A percentile compares a stretch with the other conserved stretches of the same genome.
Evolutionary conservation across 495 filamentous ascomycete genomes (phyloP).

Genomic region (Xylaria cubensis): DNA sequence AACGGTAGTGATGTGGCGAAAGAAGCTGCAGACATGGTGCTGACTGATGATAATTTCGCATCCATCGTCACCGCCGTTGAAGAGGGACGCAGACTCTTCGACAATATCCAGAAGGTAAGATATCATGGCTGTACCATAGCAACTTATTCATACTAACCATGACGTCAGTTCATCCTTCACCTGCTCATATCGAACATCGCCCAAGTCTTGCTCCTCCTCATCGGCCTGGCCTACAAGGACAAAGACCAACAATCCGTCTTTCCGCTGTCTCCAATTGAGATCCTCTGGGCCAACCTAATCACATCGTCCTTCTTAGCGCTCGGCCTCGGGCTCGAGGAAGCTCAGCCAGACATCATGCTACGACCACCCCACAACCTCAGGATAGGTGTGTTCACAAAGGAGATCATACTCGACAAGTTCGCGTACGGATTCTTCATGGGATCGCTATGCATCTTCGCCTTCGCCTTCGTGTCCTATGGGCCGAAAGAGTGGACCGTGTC

Average conservation of each 20-base stretch:
- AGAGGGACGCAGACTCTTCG: conserved; percentile 68
- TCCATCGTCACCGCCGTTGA: conserved; percentile 73
- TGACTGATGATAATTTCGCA: conserved; percentile 85
- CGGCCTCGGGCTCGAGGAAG: conserved; percentile 64
- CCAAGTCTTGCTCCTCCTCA: conserved; percentile 60
- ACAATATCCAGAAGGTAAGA: conserved; percentile 69
- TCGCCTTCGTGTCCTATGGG: conserved; percentile 58
- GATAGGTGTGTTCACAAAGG: conserved; percentile 61
- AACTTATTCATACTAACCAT: conserved; percentile 22
- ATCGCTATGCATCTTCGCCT: conserved; percentile 59
- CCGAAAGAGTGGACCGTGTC: conserved; percentile 37
- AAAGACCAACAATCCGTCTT: conserved; percentile 56
- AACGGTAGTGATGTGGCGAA: conserved; percentile 85
- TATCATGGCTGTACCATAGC: conserved; percentile 12
- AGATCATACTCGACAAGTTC: conserved; percentile 63
- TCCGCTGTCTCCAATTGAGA: conserved; percentile 63
- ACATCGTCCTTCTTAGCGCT: conserved; percentile 65
- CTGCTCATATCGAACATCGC: conserved; percentile 65
- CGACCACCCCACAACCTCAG: conserved; percentile 60
- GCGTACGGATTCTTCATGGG: conserved; percentile 65
- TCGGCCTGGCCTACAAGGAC: conserved; percentile 66
- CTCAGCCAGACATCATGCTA: conserved; percentile 61
- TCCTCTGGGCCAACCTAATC: conserved; percentile 68
- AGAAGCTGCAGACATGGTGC: conserved; percentile 81
- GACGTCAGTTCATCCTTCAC: conserved; percentile 60